These are phyloP conservation scores for Sporothrix humicola DNA, from an alignment of 2,329 filamentous ascomycete species.

Conservation along the genomic window DNA sequence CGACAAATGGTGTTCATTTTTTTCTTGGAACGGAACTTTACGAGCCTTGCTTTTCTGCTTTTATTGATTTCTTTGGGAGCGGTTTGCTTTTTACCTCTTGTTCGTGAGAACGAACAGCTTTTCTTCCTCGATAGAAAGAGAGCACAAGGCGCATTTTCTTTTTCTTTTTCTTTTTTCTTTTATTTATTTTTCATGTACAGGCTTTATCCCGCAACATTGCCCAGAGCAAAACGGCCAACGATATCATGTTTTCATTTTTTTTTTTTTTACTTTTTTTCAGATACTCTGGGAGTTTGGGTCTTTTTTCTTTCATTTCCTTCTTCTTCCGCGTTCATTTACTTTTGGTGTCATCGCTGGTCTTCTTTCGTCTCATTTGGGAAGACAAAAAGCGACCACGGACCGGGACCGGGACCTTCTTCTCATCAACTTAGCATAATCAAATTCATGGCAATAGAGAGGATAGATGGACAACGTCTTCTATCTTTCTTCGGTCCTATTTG, in stretches of 20 bases:
- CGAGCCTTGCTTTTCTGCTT: background rate
- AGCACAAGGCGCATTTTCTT: slow-evolving; percentile 12
- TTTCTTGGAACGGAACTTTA: background rate
- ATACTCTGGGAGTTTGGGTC: slow-evolving; percentile 12
- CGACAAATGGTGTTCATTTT: slow-evolving; percentile 1
- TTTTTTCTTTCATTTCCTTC: background rate
- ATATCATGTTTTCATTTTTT: slow-evolving; percentile 3
- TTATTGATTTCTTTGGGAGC: background rate
- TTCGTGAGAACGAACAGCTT: background rate
- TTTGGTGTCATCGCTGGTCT: background rate
- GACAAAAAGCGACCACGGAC: slow-evolving; percentile 10
- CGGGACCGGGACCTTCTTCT: background rate
- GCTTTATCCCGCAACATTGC: slow-evolving; percentile 12
- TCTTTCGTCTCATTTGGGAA: slow-evolving; percentile 14
- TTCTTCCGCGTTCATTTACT: background rate
- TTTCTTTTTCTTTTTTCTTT: background rate
- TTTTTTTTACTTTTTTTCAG: background rate
- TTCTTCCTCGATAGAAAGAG: background rate
- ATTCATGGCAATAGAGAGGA: slow-evolving; percentile 15
- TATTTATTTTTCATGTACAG: slow-evolving; percentile 16
- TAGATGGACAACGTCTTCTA: background rate
- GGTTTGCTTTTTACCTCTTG: too few species aligned
- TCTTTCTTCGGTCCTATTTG: slow-evolving; percentile 2
- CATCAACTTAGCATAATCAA: slow-evolving; percentile 15
- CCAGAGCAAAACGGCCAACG: slow-evolving; percentile 21